Conservation (phyloP, 257 asterid genomes). For the Salvia hispanica region DNA sequence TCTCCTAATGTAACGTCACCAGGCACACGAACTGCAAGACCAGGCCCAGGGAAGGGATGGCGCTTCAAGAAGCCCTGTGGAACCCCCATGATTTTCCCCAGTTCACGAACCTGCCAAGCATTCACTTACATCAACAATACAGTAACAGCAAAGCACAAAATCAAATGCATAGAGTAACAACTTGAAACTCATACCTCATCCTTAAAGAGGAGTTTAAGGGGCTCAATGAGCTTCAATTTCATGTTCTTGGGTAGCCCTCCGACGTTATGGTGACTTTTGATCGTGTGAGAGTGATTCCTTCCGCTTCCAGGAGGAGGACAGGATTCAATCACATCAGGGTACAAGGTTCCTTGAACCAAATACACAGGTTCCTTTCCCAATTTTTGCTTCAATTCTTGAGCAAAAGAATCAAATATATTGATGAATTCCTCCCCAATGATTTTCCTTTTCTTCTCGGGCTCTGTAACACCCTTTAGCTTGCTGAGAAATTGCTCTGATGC, state of each 20-base stretch:
- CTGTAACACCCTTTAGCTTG: conserved; percentile 89
- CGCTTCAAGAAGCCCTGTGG: conserved; percentile 73
- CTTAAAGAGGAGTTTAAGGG: conserved; percentile 92
- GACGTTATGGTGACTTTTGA: conserved; percentile 95
- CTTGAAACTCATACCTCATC: conserved; percentile 67
- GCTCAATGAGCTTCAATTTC: conserved; percentile 95
- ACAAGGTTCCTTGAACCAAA: conserved; percentile 95
- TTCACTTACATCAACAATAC: conserved; percentile 9
- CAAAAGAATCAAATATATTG: conserved; percentile 74
- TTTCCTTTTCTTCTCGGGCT: conserved; percentile 92
- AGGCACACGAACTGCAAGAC: conserved; percentile 86
- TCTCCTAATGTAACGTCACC: conserved; percentile 90
- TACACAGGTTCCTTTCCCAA: conserved; percentile 69
- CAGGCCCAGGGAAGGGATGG: conserved; percentile 97
- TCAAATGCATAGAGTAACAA: not conserved
- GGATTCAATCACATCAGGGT: conserved; percentile 96
- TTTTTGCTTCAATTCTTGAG: conserved; percentile 67
- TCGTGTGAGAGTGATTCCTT: conserved; percentile 94
- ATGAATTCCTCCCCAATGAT: conserved; percentile 92
- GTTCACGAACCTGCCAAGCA: conserved; percentile 69
- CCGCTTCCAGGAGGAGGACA: conserved; percentile 99
- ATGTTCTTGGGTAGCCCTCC: conserved; percentile 99
- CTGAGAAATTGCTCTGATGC: conserved; percentile 85
- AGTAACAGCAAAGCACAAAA: not conserved
- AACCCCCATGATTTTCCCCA: conserved; percentile 78